These are phyloP conservation scores for Allium cepa DNA, from an alignment of 106 monocot genomes.

Conservation along the genomic window DNA sequence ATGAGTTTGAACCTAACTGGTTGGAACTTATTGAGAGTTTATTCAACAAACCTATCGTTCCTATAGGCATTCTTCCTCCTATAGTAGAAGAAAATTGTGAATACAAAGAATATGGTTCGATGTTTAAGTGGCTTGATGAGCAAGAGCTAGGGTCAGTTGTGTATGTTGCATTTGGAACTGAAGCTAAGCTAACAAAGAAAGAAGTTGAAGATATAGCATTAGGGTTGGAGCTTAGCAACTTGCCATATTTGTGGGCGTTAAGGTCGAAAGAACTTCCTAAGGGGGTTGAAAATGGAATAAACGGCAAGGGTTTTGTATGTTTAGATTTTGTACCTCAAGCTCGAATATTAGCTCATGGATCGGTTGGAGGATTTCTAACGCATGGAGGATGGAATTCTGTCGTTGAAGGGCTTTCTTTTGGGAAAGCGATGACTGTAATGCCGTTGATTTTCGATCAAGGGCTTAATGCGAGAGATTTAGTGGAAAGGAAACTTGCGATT, in stretches of 20 bases:
- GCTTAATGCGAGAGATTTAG: constrained; percentile 29
- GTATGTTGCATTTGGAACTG: constrained; percentile 20
- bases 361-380: constrained; percentile 18
- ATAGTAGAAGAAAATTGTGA: neutral
- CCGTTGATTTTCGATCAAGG: constrained; percentile 45
- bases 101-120: neutral
- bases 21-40: neutral
- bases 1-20: constrained; percentile 18
- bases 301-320: constrained; percentile 2
- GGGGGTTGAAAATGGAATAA: constrained; percentile 5
- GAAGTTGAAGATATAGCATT: constrained; percentile 16
- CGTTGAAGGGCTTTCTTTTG: constrained; percentile 15
- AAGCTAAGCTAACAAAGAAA: constrained; percentile 1
- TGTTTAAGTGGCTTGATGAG: constrained; percentile 16
- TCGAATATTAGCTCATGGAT: constrained; percentile 6
- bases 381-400: constrained; percentile 24
- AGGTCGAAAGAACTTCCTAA: constrained; percentile 2
- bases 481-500: constrained; percentile 23
- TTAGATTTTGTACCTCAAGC: constrained; percentile 8
- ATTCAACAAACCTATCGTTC: neutral
- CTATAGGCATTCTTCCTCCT: constrained; percentile 14
- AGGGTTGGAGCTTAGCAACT: constrained; percentile 9
- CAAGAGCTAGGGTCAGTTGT: constrained; percentile 11
- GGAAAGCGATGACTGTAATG: constrained; percentile 23
- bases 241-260: constrained; percentile 17